A percentile compares a stretch with the other conserved stretches of the same genome.
phyloP scores from a whole-genome alignment of 345 rosid genomes.

The Moricandia arvensis region DNA sequence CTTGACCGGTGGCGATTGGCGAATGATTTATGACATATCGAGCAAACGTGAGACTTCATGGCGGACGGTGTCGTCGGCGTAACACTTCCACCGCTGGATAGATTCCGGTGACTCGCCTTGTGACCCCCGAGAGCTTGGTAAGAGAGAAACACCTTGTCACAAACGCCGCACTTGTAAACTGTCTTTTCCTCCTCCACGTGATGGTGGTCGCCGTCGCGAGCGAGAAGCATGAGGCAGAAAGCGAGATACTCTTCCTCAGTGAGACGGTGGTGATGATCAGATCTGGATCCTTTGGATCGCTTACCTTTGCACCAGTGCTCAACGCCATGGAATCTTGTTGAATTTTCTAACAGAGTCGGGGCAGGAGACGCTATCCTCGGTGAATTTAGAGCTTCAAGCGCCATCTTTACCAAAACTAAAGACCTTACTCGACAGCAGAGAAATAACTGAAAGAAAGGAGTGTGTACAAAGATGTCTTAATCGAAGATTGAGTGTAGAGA shows the following conservation, averaged over 20 bases:
- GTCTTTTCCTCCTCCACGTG: background rate
- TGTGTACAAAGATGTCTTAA: background rate
- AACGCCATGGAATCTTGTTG: slow-evolving; percentile 20
- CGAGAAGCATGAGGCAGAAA: slow-evolving; percentile 49
- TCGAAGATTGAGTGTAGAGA: background rate
- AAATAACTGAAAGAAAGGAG: background rate
- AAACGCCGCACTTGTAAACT: slow-evolving; percentile 64
- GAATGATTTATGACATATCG: slow-evolving; percentile 70
- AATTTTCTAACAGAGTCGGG: background rate
- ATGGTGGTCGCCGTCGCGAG: slow-evolving; percentile 28
- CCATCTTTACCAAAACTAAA: slow-evolving; percentile 33
- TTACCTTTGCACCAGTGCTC: slow-evolving; percentile 43
- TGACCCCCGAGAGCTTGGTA: slow-evolving; percentile 93
- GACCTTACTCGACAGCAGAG: background rate
- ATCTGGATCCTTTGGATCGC: slow-evolving; percentile 44
- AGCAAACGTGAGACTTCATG: slow-evolving; percentile 73
- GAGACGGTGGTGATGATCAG: slow-evolving; percentile 26
- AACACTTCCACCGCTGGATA: background rate
- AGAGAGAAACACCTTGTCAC: slow-evolving; percentile 65
- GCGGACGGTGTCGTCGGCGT: background rate
- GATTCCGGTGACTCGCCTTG: slow-evolving; percentile 71
- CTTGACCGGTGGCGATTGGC: slow-evolving; percentile 86
- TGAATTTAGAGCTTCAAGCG: slow-evolving; percentile 49
- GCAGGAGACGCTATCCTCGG: slow-evolving; percentile 27
- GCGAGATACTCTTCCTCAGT: slow-evolving; percentile 49